phyloP scores from a whole-genome alignment of 345 rosid genomes.

The Draba incana region DNA sequence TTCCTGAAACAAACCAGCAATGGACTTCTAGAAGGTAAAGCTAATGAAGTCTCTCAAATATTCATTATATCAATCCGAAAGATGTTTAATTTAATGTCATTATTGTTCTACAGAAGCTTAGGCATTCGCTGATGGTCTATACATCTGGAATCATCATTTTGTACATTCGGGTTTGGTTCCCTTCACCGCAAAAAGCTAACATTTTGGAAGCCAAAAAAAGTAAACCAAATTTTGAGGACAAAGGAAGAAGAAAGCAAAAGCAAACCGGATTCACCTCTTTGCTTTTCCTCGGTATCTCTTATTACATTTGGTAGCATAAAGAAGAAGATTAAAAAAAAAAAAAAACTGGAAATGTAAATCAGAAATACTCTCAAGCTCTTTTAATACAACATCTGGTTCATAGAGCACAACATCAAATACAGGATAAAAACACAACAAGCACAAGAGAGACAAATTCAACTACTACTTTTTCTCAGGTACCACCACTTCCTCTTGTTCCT shows the following conservation, averaged over 20 bases:
- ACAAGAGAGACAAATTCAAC: neutral
- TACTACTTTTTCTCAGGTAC: slow-evolving; percentile 26
- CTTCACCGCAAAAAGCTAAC: slow-evolving; percentile 23
- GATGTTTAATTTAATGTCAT: neutral
- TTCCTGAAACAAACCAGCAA: slow-evolving; percentile 49
- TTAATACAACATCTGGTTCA: slow-evolving; percentile 29
- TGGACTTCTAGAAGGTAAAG: slow-evolving; percentile 50
- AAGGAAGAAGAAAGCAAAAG: slow-evolving; percentile 23
- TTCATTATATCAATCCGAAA: neutral
- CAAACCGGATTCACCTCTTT: neutral
- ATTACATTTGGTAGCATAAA: slow-evolving; percentile 19
- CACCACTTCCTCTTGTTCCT: slow-evolving; percentile 49
- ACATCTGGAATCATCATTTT: slow-evolving; percentile 20
- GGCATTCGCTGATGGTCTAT: slow-evolving; percentile 51
- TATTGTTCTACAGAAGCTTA: slow-evolving; percentile 53
- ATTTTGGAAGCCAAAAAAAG: slow-evolving; percentile 23
- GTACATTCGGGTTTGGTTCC: slow-evolving; percentile 35
- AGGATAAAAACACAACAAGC: neutral
- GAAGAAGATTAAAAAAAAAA: neutral
- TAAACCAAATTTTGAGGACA: neutral
- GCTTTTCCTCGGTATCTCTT: slow-evolving; percentile 8
- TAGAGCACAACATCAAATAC: neutral
- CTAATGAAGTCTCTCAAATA: neutral
- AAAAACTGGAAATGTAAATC: slow-evolving; percentile 31
- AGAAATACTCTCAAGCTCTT: slow-evolving; percentile 29